Evolutionary conservation across 2,329 filamentous ascomycete species (phyloP), one percentile per base, ranked within the genome.

Genomic region (Uncinocarpus reesii): DNA sequence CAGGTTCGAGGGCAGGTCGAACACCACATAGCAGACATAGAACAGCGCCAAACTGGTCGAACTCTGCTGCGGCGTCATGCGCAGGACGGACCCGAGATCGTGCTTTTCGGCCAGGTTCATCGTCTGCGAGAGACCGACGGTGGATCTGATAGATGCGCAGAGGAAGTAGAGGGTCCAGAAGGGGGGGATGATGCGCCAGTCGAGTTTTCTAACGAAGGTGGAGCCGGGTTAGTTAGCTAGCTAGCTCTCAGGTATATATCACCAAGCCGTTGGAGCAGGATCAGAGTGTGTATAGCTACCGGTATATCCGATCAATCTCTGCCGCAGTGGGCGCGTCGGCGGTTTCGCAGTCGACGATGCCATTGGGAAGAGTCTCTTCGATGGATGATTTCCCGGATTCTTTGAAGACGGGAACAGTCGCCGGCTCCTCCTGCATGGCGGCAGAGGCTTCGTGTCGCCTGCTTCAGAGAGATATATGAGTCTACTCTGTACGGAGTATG

Each of bases 111-210:
- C 67, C 24, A 67, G 67, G 67, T 95, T 95, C 88, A 95, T 95
- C 1, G 88, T 95, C 69, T 95, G 86, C n/a, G 88, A 85, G 56
- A 95, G 80, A 53, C 87, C 87, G 55, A 95, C 86, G 66, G 93
- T 95, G 59, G 86, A 92, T 45, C 87, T 81, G 59, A 95, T 92
- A 52, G 86, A 88, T 0, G 87, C 92, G 73, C 86, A 92, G 55
- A 95, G 77, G 62, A 95, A 95, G 70, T 95, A 95, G 13, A 95
- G 75, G 13, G 83, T 65, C 88, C 88, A 95, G 66, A 95, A 90
- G 24, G 88, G 86, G 76, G 75, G 74, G 51, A 78, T 71, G 51
- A 79, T 78, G 15, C 76, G 69, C n/a, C 69, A 68, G 54, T 79
- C 76, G 28, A 79, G 68, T 63, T 78, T 79, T 46, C 74, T 76